Conservation (phyloP, 306 rosid species). For the Malus sieversii region DNA sequence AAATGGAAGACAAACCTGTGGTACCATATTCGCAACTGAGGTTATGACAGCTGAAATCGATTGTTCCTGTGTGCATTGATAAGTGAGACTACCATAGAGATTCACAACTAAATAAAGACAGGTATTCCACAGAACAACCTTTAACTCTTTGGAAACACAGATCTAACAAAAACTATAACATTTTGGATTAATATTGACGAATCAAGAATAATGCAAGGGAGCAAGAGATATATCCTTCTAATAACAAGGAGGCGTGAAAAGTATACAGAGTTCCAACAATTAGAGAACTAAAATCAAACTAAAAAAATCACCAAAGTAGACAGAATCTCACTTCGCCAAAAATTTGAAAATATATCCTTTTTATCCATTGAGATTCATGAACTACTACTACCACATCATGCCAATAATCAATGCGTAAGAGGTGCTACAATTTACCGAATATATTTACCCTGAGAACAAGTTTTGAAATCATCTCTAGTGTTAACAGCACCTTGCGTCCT, state of each 20-base stretch:
- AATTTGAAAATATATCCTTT: too few relatives aligned
- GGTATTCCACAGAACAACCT: not conserved
- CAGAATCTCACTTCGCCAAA: too few relatives aligned
- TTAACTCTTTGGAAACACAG: not conserved
- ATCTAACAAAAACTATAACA: not conserved
- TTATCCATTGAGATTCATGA: too few relatives aligned
- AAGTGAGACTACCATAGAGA: slow-evolving; percentile 1
- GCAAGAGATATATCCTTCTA: too few relatives aligned
- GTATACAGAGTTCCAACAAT: too few relatives aligned
- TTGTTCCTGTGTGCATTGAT: slow-evolving; percentile 61
- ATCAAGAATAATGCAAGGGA: not conserved
- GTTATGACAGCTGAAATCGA: slow-evolving; percentile 77
- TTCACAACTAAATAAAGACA: not conserved
- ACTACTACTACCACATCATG: too few relatives aligned
- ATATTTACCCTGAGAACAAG: slow-evolving; percentile 31
- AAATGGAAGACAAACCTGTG: slow-evolving; percentile 63
- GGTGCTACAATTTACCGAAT: too few relatives aligned
- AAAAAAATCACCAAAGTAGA: too few relatives aligned
- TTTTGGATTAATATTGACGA: not conserved
- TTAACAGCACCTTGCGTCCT: slow-evolving; percentile 70
- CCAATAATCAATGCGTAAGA: too few relatives aligned
- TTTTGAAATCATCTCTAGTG: slow-evolving; percentile 71
- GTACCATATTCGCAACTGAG: slow-evolving; percentile 48
- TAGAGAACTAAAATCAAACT: too few relatives aligned
- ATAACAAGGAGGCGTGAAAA: too few relatives aligned